A percentile compares a stretch with the other conserved stretches of the same genome.
Evolutionary conservation across 345 rosid species (phyloP).

Genomic region (Corchorus capsularis): DNA sequence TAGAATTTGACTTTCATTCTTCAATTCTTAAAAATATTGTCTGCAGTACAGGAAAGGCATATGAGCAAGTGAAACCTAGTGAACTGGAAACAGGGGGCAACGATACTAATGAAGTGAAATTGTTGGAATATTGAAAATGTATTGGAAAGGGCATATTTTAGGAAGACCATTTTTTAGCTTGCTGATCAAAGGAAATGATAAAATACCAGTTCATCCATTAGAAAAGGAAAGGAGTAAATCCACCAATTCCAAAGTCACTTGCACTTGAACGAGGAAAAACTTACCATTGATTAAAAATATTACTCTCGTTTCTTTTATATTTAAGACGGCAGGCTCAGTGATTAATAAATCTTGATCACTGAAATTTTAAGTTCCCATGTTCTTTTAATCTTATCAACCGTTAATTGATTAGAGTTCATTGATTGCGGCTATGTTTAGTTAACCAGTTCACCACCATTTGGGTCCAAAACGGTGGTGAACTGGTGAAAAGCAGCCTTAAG

Average conservation of each 20-base stretch:
- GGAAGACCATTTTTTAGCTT: background rate
- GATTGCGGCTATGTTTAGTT: no score
- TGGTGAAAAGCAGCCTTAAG: no score
- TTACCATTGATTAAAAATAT: background rate
- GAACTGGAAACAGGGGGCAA: slow-evolving; percentile 18
- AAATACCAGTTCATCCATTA: background rate
- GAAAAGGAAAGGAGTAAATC: background rate
- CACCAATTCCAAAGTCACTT: background rate
- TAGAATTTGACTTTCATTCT: slow-evolving; percentile 85
- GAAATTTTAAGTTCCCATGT: no score
- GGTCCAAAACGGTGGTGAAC: no score
- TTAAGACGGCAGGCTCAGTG: no score
- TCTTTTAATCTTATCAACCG: no score
- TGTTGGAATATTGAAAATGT: slow-evolving; percentile 24
- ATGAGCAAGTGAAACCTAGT: slow-evolving; percentile 32
- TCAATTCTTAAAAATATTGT: slow-evolving; percentile 64
- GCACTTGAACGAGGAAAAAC: background rate
- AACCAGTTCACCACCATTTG: no score
- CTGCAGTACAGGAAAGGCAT: slow-evolving; percentile 46
- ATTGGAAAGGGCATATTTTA: background rate
- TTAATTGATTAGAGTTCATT: no score
- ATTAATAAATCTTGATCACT: no score
- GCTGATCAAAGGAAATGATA: background rate
- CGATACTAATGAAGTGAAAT: slow-evolving; percentile 37
- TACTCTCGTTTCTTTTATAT: no score